phyloP scores from a whole-genome alignment of 116 monocot species.

The Cymodocea nodosa region DNA sequence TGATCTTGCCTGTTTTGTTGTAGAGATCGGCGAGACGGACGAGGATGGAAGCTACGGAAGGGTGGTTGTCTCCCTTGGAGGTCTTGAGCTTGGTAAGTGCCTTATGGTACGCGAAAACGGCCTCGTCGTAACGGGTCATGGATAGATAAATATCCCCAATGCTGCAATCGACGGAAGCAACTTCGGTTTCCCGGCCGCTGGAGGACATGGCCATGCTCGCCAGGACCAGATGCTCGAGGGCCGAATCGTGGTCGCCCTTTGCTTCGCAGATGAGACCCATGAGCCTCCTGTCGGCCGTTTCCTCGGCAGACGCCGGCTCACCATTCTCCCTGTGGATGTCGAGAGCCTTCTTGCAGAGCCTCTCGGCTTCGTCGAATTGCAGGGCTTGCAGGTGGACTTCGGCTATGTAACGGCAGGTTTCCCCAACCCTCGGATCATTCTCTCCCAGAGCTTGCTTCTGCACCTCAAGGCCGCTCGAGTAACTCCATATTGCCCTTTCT shows the following conservation, averaged over 20 bases:
- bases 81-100: slow-evolving; percentile 13
- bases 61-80: slow-evolving; percentile 19
- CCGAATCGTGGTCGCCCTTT: slow-evolving; percentile 17
- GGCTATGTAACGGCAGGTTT: slow-evolving; percentile 24
- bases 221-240: slow-evolving; percentile 24
- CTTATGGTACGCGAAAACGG: slow-evolving; percentile 26
- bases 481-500: slow-evolving; percentile 15
- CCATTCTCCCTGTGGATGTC: slow-evolving; percentile 20
- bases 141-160: slow-evolving; percentile 24
- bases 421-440: slow-evolving; percentile 19
- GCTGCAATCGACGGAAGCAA: slow-evolving; percentile 27
- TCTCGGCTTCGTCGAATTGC: slow-evolving; percentile 24
- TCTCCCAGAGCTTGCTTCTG: slow-evolving; percentile 20
- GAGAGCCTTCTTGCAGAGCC: slow-evolving; percentile 17
- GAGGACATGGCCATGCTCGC: slow-evolving; percentile 29
- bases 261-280: slow-evolving; percentile 29
- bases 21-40: slow-evolving; percentile 19
- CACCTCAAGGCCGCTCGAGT: slow-evolving; percentile 19
- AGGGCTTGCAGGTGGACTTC: slow-evolving; percentile 23
- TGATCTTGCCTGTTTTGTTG: slow-evolving; percentile 20
- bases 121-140: slow-evolving; percentile 20
- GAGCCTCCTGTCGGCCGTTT: slow-evolving; percentile 20
- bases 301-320: slow-evolving; percentile 10
- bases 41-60: slow-evolving; percentile 21
- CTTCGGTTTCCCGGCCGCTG: slow-evolving; percentile 19